A percentile compares a stretch with the other conserved stretches of the same genome.
These are phyloP conservation scores for Elsinoe arachidis DNA, from an alignment of 2,329 filamentous ascomycete genomes.

Conservation along the genomic window DNA sequence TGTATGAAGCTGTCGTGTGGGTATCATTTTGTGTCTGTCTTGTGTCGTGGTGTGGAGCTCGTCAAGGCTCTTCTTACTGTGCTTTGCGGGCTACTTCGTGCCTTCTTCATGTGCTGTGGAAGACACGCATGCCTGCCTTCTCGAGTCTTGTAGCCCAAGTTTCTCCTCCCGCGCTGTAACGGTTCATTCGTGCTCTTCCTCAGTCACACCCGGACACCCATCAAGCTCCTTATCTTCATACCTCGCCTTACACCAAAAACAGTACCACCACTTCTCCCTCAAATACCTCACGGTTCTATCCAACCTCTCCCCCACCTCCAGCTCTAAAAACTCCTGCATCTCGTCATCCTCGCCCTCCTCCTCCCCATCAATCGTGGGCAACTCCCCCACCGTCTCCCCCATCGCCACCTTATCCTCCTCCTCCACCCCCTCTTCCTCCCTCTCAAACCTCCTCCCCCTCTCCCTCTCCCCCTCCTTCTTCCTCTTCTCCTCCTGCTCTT, in stretches of 20 bases:
- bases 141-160: too few species aligned
- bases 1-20: too few species aligned
- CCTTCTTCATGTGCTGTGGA: neutral
- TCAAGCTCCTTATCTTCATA: slow-evolving; percentile 71
- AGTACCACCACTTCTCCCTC: slow-evolving; percentile 66
- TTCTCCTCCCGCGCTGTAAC: neutral
- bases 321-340: slow-evolving; percentile 66
- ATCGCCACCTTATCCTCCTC: slow-evolving; percentile 29
- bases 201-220: slow-evolving; percentile 76
- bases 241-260: slow-evolving; percentile 88
- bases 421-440: slow-evolving; percentile 60
- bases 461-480: slow-evolving; percentile 22
- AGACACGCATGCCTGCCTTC: neutral
- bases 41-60: too few species aligned
- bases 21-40: neutral
- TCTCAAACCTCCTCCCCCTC: slow-evolving; percentile 23
- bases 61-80: too few species aligned
- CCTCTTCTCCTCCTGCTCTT: slow-evolving; percentile 2
- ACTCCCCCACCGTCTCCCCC: slow-evolving; percentile 22
- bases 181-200: slow-evolving; percentile 60
- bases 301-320: slow-evolving; percentile 59
- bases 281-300: slow-evolving; percentile 59
- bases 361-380: neutral
- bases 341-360: slow-evolving; percentile 66
- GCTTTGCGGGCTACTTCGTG: too few species aligned